Percentiles rank a stretch among this genome's conserved stretches.
These are phyloP conservation scores for Xylaria bambusicola DNA, from an alignment of 495 filamentous ascomycete species.

Conservation along the genomic window DNA sequence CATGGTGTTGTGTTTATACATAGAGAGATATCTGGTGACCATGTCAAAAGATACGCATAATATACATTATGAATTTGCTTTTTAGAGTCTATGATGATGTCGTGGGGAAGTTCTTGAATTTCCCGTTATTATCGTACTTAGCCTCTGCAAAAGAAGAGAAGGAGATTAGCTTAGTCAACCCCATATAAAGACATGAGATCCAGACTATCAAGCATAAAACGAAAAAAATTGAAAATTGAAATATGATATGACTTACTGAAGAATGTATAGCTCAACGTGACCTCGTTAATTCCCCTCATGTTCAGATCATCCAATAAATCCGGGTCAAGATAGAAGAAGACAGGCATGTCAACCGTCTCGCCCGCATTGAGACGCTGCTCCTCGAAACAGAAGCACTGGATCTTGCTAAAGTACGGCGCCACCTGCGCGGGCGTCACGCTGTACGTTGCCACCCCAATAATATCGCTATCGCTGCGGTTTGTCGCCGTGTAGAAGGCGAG, in stretches of 20 bases:
- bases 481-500: constrained; percentile 98
- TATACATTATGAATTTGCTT: constrained; percentile 6
- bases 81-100: neutral
- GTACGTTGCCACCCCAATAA: constrained; percentile 98
- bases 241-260: constrained; percentile 71
- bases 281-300: constrained; percentile 91
- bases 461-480: constrained; percentile 84
- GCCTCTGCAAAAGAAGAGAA: constrained; percentile 58
- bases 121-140: constrained; percentile 81
- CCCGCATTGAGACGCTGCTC: constrained; percentile 88
- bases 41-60: constrained; percentile 1
- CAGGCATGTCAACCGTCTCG: constrained; percentile 99
- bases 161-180: constrained; percentile 24
- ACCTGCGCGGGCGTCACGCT: constrained; percentile 94
- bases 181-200: neutral
- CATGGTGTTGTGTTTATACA: no score
- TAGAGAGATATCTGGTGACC: constrained; percentile 1
- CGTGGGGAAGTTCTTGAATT: constrained; percentile 35
- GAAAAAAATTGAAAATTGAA: no score
- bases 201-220: no score
- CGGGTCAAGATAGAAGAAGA: constrained; percentile 99
- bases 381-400: constrained; percentile 99
- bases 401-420: constrained; percentile 98
- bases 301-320: constrained; percentile 88
- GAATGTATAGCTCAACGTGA: constrained; percentile 96